phyloP scores from a whole-genome alignment of 148 eudicot genomes.

The Persicaria tinctoria region DNA sequence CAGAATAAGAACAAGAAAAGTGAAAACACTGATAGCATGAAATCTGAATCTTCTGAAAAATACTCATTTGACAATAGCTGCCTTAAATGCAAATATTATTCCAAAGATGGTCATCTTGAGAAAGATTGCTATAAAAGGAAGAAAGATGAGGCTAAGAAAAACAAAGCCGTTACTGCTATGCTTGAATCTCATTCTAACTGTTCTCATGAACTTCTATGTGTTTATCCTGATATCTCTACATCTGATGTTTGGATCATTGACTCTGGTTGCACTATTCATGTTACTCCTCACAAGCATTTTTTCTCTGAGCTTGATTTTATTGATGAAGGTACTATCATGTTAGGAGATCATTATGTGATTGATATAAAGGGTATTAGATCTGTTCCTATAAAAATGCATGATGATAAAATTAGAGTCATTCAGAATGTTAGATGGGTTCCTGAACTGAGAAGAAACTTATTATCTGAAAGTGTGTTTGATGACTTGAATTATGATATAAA shows the following conservation, averaged over 20 bases:
- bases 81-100: no score
- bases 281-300: neutral
- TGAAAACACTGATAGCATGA: neutral
- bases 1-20: neutral
- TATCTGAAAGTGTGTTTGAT: neutral
- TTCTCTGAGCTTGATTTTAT: neutral
- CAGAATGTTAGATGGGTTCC: neutral
- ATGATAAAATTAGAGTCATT: neutral
- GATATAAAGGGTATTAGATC: neutral
- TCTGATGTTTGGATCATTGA: neutral
- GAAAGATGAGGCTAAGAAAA: neutral
- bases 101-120: no score
- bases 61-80: no score
- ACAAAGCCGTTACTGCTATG: neutral
- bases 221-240: neutral
- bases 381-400: neutral
- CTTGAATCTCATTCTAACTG: neutral
- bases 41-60: neutral
- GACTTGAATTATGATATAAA: neutral
- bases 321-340: neutral
- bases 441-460: neutral
- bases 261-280: neutral
- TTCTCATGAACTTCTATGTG: neutral
- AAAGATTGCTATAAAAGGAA: neutral
- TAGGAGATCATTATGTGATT: neutral